Base-by-base conservation (phyloP, 2,329 filamentous ascomycete genomes). In the Exutisphaerella laricina region DNA sequence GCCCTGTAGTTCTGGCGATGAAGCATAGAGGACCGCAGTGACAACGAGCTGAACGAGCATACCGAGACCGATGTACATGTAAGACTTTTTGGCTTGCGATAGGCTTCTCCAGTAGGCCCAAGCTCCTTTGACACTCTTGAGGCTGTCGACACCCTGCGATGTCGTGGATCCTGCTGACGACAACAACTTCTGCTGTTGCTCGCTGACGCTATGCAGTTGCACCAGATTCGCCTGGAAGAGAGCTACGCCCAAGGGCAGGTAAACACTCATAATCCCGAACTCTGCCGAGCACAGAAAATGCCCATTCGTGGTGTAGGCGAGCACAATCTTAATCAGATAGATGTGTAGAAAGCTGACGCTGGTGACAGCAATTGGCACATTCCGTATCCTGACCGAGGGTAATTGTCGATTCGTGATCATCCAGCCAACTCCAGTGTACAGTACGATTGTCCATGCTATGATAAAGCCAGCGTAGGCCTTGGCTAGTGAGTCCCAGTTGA, bases 241-340 rank as follows among this genome's bases (percentile, higher is more conserved):
- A 5, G 78, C 79, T 41, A 84, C 78, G 17, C 80, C 80, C 35
- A 79, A 73, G 8, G 80, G 80, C 3, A 84, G 66, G 59, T 78
- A 80, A 42, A 79, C 68, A 48, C 75, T 74, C 80, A 84, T 84
- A 60, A 81, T 71, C 78, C 79, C 84, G 58, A 72, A 84, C 60
- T 82, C 77, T 12, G 69, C 68, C 14, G 70, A 65, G 39, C 76
- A 76, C 0, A 77, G 74, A 49, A 59, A 64, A 35, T 57, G 49
- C 26, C 61, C 61, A 48, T 64, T 64, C 9, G 59, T 56, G 4
- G 61, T 59, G 32, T 64, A 64, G 41, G 73, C 63, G 3, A 68
- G 60, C 7, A 63, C 35, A 5, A 69, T 68, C 18, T 71, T 59
- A 8, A 66, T 60, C n/a, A 70, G 67, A 14, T 65, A 66, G 41